A percentile compares a stretch with the other conserved stretches of the same genome.
phyloP scores from a whole-genome alignment of 139 green algal genomes.

The Choricystis sp. region DNA sequence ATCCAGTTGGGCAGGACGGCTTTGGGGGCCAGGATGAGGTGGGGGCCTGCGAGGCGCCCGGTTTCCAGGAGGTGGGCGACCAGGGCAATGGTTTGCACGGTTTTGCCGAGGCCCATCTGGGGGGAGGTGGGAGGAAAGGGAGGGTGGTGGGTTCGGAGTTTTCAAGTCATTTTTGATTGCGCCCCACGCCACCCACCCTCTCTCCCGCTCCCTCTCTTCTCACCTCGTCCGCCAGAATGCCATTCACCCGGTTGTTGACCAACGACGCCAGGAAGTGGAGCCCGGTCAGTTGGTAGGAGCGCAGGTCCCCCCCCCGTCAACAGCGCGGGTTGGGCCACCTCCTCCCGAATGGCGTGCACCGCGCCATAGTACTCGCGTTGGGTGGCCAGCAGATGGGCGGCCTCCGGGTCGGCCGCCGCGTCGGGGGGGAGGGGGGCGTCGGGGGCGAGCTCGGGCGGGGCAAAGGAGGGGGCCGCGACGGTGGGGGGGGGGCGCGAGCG shows the following conservation, averaged over 20 bases:
- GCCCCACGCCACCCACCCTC: too few relatives aligned
- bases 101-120: not conserved
- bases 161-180: too few relatives aligned
- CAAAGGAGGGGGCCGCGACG: not conserved
- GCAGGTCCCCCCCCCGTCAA: constrained; percentile 24
- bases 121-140: not conserved
- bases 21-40: constrained; percentile 66
- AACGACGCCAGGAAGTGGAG: constrained; percentile 41
- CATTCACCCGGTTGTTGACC: constrained; percentile 50
- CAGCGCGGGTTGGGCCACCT: constrained; percentile 19
- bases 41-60: constrained; percentile 20
- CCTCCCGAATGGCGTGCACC: constrained; percentile 17
- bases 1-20: constrained; percentile 71
- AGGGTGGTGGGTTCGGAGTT: not conserved
- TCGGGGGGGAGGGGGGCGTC: not conserved
- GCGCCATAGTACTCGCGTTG: constrained; percentile 16
- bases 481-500: too few relatives aligned
- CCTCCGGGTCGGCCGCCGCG: constrained; percentile 4
- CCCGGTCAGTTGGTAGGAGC: constrained; percentile 26
- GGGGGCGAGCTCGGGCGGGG: not conserved
- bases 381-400: constrained; percentile 3
- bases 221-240: not conserved
- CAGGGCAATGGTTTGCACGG: constrained; percentile 34
- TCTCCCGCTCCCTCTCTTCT: not conserved
- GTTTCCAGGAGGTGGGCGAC: constrained; percentile 22